These are phyloP conservation scores for Penicillium argentinense DNA, from an alignment of 495 filamentous ascomycete genomes.

Conservation along the genomic window DNA sequence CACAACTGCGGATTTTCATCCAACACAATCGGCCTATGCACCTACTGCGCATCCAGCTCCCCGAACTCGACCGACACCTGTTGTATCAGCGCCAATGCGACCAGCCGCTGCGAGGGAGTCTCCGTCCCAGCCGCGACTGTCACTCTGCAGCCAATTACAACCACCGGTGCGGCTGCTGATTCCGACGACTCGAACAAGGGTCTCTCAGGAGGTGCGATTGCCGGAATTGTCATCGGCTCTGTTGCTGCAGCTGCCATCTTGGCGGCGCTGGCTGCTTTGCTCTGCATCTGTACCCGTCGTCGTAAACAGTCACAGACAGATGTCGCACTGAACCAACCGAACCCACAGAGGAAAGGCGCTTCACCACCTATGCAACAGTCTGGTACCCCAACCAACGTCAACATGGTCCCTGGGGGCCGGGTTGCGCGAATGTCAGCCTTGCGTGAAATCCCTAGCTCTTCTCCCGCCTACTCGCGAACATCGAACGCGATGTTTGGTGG, in stretches of 20 bases:
- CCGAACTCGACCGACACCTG: slow-evolving; percentile 93
- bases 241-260: slow-evolving; percentile 70
- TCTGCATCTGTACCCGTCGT: slow-evolving; percentile 58
- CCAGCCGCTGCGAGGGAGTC: slow-evolving; percentile 68
- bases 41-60: slow-evolving; percentile 78
- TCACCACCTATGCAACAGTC: slow-evolving; percentile 51
- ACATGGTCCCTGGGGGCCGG: slow-evolving; percentile 79
- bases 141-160: slow-evolving; percentile 58
- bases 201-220: slow-evolving; percentile 81
- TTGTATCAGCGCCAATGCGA: slow-evolving; percentile 78
- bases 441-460: slow-evolving; percentile 65
- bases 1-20: slow-evolving; percentile 82
- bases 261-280: slow-evolving; percentile 58
- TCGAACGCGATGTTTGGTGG: slow-evolving; percentile 42
- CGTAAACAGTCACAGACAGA: slow-evolving; percentile 59
- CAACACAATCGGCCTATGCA: slow-evolving; percentile 83
- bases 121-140: slow-evolving; percentile 72
- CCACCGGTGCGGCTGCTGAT: slow-evolving; percentile 43
- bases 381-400: slow-evolving; percentile 56
- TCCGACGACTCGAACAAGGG: slow-evolving; percentile 35
- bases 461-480: slow-evolving; percentile 52
- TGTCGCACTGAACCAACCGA: slow-evolving; percentile 81
- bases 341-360: slow-evolving; percentile 63
- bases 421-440: slow-evolving; percentile 96
- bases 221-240: slow-evolving; percentile 84